Percentiles rank a stretch among this genome's conserved stretches.
phyloP scores from a whole-genome alignment of 169 alveolate species.

The Eimeria maxima region DNA sequence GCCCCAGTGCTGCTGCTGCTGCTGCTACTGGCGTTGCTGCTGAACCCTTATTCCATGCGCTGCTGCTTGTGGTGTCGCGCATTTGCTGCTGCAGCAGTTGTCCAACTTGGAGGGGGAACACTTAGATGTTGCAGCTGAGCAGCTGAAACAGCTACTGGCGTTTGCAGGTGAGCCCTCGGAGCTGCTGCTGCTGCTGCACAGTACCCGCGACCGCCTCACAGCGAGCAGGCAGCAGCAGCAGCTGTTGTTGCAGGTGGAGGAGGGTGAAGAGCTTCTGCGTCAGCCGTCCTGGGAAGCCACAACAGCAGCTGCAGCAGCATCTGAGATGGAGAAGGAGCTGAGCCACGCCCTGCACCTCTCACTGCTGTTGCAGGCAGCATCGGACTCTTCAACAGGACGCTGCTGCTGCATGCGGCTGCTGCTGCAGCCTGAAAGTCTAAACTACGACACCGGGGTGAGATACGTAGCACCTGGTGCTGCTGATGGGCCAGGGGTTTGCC shows the following conservation, averaged over 20 bases:
- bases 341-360: slow-evolving; percentile 58
- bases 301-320: not conserved
- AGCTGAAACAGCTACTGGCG: slow-evolving; percentile 56
- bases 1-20: not conserved
- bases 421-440: slow-evolving; percentile 32
- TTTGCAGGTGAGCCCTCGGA: slow-evolving; percentile 32
- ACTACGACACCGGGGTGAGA: slow-evolving; percentile 43
- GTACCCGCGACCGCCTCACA: slow-evolving; percentile 34
- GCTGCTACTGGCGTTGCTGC: slow-evolving; percentile 1
- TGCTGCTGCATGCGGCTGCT: slow-evolving; percentile 53
- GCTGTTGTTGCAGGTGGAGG: slow-evolving; percentile 32
- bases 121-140: slow-evolving; percentile 47
- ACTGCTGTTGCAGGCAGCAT: slow-evolving; percentile 47
- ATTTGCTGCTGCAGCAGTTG: not conserved
- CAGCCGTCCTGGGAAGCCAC: not conserved
- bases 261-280: slow-evolving; percentile 12
- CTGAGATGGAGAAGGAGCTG: slow-evolving; percentile 25
- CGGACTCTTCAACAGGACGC: slow-evolving; percentile 43
- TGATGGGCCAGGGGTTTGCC: not conserved
- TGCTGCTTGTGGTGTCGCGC: not conserved
- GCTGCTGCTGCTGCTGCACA: slow-evolving; percentile 61
- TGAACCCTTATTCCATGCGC: not conserved
- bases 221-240: not conserved
- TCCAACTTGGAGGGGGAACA: slow-evolving; percentile 25
- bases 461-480: not conserved